phyloP scores from a whole-genome alignment of 2,329 filamentous ascomycete species.

The Colletotrichum lindemuthianum region DNA sequence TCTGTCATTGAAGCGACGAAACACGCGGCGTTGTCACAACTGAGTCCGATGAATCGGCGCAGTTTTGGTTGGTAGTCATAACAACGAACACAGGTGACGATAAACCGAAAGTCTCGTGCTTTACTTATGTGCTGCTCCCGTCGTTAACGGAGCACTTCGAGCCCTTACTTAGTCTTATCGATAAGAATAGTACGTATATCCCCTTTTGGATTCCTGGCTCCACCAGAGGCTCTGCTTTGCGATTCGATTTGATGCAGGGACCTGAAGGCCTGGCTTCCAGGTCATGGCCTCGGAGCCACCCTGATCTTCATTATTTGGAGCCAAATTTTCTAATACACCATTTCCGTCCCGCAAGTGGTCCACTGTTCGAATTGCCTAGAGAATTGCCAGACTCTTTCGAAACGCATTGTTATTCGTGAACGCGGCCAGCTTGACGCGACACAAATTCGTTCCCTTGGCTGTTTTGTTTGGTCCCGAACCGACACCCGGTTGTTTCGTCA shows the following conservation, averaged over 20 bases:
- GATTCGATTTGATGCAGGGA: constrained; percentile 29
- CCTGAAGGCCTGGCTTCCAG: constrained; percentile 1
- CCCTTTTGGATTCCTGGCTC: neutral
- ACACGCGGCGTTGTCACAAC: too few relatives aligned
- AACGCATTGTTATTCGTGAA: constrained; percentile 12
- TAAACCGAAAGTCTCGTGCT: too few relatives aligned
- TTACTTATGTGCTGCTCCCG: too few relatives aligned
- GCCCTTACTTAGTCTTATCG: too few relatives aligned
- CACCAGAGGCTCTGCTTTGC: constrained; percentile 27
- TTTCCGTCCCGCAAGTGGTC: constrained; percentile 6
- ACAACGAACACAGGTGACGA: too few relatives aligned
- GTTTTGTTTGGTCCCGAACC: constrained; percentile 29
- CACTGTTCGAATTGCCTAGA: constrained; percentile 27
- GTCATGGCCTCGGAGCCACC: neutral
- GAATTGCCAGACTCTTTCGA: constrained; percentile 19
- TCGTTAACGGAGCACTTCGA: too few relatives aligned
- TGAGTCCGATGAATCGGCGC: too few relatives aligned
- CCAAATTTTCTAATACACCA: constrained; percentile 35
- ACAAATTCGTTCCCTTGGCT: constrained; percentile 12
- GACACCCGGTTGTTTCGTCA: constrained; percentile 19
- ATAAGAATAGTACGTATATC: constrained; percentile 2
- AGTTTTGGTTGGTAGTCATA: too few relatives aligned
- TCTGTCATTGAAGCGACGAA: too few relatives aligned
- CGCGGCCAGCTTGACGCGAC: constrained; percentile 18
- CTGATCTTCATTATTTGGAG: constrained; percentile 21